A percentile compares a stretch with the other conserved stretches of the same genome.
phyloP scores from a whole-genome alignment of 176 grass and related monocot species.

The Oryza rufipogon region DNA sequence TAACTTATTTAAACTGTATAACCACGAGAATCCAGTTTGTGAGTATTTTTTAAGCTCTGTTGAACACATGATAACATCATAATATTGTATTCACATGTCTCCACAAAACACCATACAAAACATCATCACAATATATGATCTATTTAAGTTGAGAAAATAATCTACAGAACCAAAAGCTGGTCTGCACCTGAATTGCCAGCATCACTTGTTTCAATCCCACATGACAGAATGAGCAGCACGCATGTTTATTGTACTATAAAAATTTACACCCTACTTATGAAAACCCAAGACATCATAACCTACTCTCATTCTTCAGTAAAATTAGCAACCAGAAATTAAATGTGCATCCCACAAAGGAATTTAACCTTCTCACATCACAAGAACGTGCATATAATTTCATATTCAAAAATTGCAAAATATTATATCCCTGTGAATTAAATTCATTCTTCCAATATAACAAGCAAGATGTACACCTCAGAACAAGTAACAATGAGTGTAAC shows the following conservation, averaged over 20 bases:
- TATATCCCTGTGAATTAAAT: neutral
- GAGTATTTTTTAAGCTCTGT: neutral
- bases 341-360: neutral
- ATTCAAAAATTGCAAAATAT: neutral
- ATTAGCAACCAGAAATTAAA: neutral
- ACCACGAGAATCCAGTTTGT: neutral
- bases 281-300: slow-evolving; percentile 5
- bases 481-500: neutral
- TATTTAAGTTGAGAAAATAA: neutral
- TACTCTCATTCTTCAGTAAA: neutral
- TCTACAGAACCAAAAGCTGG: neutral
- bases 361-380: slow-evolving; percentile 13
- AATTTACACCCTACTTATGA: neutral
- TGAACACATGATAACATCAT: neutral
- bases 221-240: neutral
- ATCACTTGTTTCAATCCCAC: slow-evolving; percentile 27
- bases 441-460: neutral
- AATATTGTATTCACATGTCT: neutral
- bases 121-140: neutral
- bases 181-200: slow-evolving; percentile 8
- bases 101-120: neutral
- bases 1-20: neutral
- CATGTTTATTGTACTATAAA: neutral
- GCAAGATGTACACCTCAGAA: neutral
- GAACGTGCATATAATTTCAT: slow-evolving; percentile 4